Evolutionary conservation across 306 rosid species (phyloP).

Genomic region (Trifolium fragiferum): DNA sequence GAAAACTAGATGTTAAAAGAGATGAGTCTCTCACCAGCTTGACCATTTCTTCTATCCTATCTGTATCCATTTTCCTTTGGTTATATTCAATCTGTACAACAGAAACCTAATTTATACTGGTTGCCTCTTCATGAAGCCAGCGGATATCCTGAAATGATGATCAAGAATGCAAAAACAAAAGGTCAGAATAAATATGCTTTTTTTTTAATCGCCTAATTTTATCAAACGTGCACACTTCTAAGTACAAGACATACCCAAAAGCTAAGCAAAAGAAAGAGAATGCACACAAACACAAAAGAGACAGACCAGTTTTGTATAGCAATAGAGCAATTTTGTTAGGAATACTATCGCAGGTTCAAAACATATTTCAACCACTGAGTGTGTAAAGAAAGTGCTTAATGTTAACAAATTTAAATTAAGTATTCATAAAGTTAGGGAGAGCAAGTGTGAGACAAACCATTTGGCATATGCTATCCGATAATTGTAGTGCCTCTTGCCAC

Average conservation of each 20-base stretch:
- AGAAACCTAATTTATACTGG: slow-evolving; percentile 29
- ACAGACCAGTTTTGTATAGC: neutral
- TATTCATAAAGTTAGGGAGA: slow-evolving; percentile 32
- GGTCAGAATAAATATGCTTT: slow-evolving; percentile 28
- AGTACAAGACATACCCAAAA: too few species aligned
- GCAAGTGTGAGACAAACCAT: slow-evolving; percentile 69
- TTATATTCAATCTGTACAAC: slow-evolving; percentile 33
- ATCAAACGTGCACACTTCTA: too few species aligned
- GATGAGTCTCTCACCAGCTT: slow-evolving; percentile 33
- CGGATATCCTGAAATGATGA: slow-evolving; percentile 45
- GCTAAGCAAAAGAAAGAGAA: too few species aligned
- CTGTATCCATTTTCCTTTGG: slow-evolving; percentile 25
- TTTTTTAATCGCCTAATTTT: too few species aligned
- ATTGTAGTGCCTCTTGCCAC: slow-evolving; percentile 85
- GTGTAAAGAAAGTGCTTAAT: slow-evolving; percentile 2
- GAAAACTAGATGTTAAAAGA: slow-evolving; percentile 25
- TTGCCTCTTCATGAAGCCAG: slow-evolving; percentile 49
- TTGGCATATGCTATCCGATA: slow-evolving; percentile 73
- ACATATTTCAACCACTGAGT: slow-evolving; percentile 1
- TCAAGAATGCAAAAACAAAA: slow-evolving; percentile 3
- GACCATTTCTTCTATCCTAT: slow-evolving; percentile 37
- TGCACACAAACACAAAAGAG: too few species aligned
- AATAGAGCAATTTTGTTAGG: slow-evolving; percentile 16
- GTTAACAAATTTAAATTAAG: slow-evolving; percentile 21
- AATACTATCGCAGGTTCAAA: slow-evolving; percentile 8